These are phyloP conservation scores for Ampelocalamus luodianensis DNA, from an alignment of 176 grass and related monocot species.

Conservation along the genomic window DNA sequence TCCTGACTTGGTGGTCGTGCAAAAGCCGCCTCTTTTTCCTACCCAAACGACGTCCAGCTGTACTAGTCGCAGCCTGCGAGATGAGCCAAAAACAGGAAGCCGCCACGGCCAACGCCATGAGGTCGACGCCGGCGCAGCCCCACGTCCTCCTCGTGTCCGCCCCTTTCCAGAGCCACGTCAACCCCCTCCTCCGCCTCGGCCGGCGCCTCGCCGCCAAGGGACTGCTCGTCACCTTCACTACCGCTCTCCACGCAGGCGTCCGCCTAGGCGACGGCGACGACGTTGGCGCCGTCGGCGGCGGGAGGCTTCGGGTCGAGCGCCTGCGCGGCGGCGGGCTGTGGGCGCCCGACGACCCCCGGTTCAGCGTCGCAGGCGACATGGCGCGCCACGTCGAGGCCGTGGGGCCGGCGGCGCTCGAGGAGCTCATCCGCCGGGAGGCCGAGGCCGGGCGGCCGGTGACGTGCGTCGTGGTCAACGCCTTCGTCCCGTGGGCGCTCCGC, in stretches of 20 bases:
- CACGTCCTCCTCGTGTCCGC: conserved; percentile 58
- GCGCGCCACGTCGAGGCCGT: conserved; percentile 17
- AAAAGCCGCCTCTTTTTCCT: too few relatives aligned
- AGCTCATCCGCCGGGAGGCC: conserved; percentile 37
- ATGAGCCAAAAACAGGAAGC: background rate
- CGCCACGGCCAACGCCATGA: conserved; percentile 14
- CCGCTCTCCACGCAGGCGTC: conserved; percentile 12
- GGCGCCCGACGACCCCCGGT: conserved; percentile 22
- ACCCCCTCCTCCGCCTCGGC: conserved; percentile 59
- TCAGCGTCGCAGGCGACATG: background rate
- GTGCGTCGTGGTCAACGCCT: conserved; percentile 57
- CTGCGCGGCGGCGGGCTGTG: conserved; percentile 35
- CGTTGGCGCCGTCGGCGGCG: background rate
- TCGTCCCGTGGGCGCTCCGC: conserved; percentile 49
- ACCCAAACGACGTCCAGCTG: too few relatives aligned
- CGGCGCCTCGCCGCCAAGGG: conserved; percentile 57
- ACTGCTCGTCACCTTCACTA: conserved; percentile 56
- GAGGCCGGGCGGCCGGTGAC: conserved; percentile 39
- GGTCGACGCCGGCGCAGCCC: conserved; percentile 8
- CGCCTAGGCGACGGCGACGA: background rate
- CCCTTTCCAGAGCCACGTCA: conserved; percentile 56
- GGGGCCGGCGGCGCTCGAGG: conserved; percentile 34
- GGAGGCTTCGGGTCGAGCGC: conserved; percentile 47
- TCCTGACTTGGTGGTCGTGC: too few relatives aligned
- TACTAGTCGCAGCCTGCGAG: too few relatives aligned